Base-by-base conservation (phyloP, 176 grass and related monocot genomes). In the Chloris gayana region DNA sequence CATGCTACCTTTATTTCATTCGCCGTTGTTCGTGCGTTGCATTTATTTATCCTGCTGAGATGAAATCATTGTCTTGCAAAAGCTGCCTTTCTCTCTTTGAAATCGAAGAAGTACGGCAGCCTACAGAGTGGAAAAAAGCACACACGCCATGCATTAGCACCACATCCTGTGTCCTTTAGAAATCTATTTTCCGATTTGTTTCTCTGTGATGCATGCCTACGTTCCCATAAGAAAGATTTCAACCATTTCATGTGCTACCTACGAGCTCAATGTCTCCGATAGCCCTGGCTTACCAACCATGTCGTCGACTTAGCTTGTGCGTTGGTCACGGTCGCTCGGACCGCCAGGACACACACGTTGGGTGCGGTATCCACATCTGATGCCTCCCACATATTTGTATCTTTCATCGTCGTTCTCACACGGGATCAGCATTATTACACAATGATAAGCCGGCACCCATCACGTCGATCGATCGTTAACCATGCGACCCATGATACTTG, bases 221-320 rank as follows among this genome's bases (percentile, higher is more conserved):
- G 67, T 14, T 41, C n/a, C n/a, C 39, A 9, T 15, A 0, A 61
- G 25, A 61, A 10, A 70, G 41, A 46, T 70, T 70, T 25, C 44
- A 70, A 70, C 47, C 41, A 47, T 70, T 70, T 70, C 68, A 70
- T 47, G 42, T 70, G 68, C 24, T 47, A 29, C 14, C 42, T 70
- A 18, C 41, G 24, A 70, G 14, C 38, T 44, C 3, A 10, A 41
- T 69, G 5, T 45, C 22, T 13, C 0, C 25, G 25, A 47, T 19
- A 30, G 24, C 39, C 39, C 39, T 12, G 44, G 24, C n/a, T 27
- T 10, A 70, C 39, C 67, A 27, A 70, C 39, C 24, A 27, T 46
- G 41, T 25, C 14, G 41, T 24, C n/a, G 14, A n/a, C 25, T 25
- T 14, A 29, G 67, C 67, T 29, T 70, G 67, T 46, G 41, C 24